Evolutionary conservation across 192 early-diverging fungal genomes (phyloP).

Genomic region (Gigaspora rosea): DNA sequence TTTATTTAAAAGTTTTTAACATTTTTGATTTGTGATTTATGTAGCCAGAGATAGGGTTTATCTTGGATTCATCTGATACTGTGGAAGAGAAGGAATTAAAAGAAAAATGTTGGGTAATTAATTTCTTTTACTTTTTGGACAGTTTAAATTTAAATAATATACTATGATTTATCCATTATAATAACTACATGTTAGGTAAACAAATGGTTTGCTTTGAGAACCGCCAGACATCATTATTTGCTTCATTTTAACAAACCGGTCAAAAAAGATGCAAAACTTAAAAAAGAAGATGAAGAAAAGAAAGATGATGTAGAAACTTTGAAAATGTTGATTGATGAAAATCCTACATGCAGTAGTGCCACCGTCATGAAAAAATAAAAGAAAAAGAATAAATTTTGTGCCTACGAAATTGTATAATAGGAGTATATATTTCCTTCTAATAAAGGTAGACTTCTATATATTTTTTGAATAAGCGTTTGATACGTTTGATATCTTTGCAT

Average conservation of each 20-base stretch:
- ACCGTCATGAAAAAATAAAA: not conserved
- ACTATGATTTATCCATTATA: not conserved
- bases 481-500: too few species aligned
- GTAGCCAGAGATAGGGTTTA: not conserved
- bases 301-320: constrained; percentile 8
- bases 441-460: too few species aligned
- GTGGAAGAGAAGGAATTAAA: not conserved
- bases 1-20: not conserved
- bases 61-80: not conserved
- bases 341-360: constrained; percentile 15
- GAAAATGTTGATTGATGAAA: constrained; percentile 10
- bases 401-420: too few species aligned
- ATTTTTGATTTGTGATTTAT: not conserved
- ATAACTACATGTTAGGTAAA: not conserved
- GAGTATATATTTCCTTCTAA: too few species aligned
- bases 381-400: too few species aligned
- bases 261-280: constrained; percentile 12
- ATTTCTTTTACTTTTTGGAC: not conserved
- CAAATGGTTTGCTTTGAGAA: constrained; percentile 11
- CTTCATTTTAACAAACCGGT: constrained; percentile 15
- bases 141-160: not conserved
- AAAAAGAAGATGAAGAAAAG: constrained; percentile 7
- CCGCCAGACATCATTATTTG: not conserved
- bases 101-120: constrained; percentile 17
- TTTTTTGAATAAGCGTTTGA: too few species aligned